Evolutionary conservation across 345 rosid genomes (phyloP), one percentile per base, ranked within the genome.

Genomic region (Microthlaspi erraticum): DNA sequence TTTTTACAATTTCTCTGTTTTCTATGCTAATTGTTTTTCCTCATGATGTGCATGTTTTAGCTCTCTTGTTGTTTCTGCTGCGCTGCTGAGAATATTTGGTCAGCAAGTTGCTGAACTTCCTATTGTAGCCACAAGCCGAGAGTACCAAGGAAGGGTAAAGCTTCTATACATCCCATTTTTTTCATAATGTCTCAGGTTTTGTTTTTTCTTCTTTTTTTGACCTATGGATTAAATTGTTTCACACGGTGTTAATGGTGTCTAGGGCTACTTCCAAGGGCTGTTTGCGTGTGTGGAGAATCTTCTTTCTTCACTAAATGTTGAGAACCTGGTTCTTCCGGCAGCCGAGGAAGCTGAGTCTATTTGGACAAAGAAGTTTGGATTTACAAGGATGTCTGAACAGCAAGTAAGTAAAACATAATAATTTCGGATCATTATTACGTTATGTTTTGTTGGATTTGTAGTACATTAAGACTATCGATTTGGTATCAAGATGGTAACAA

Each of bases 91-190:
- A 79, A 79, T 92, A 43, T 88, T 94, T 67, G 98, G 96, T 49
- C 85, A 70, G 80, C 89, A 88, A 76, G 92, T 92, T 78, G 99
- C 98, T 17, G 99, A 94, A 80, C 98, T 94, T 64, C 99, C 99
- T 68, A 82, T 94, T 43, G 98, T 95, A 33, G 99, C 99, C 20
- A 95, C 99, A 9, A 80, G 85, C 68, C 73, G 91, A 82, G 91
- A 87, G 74, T 84, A 87, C 79, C 98, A 90, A 72, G 99, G 99
- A 77, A 87, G 87, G 78, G 99, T 95, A 80, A 83, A 52, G 81
- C 67, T 37, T 34, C 32, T 60, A 12, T 16, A 14, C 34, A 18
- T 34, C 11, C 43, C 34, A 29, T 43, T 13, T 13, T 29, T 8
- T 34, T 6, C 29, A 26, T 26, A 26, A 26, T 0, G 4, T 26